phyloP scores from a whole-genome alignment of 371 early-diverging fungal genomes.

The Saksenaea vasiformis region DNA sequence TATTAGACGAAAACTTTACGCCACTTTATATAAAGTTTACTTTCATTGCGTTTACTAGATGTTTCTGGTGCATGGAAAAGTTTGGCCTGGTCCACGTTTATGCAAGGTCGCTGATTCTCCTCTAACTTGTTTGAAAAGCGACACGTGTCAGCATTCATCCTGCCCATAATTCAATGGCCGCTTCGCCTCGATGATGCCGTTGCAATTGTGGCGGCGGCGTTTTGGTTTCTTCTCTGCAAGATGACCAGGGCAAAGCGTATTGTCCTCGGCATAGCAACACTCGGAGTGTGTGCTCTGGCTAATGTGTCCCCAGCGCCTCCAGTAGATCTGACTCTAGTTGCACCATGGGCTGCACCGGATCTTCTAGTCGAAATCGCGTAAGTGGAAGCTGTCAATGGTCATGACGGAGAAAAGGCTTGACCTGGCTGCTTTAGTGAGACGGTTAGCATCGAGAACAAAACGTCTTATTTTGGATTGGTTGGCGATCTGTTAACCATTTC shows the following conservation, averaged over 20 bases:
- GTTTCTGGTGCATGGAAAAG: no score
- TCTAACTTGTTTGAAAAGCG: no score
- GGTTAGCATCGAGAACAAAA: conserved; percentile 60
- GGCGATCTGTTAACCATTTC: conserved; percentile 39
- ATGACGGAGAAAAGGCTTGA: not conserved
- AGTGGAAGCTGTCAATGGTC: conserved; percentile 10
- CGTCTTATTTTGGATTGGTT: conserved; percentile 62
- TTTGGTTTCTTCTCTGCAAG: not conserved
- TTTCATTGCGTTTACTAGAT: no score
- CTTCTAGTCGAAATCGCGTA: conserved; percentile 67
- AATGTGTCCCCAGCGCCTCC: conserved; percentile 38
- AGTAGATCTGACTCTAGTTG: conserved; percentile 53
- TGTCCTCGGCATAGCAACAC: conserved; percentile 10
- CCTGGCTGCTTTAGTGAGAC: conserved; percentile 52
- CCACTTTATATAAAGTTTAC: no score
- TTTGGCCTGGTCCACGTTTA: no score
- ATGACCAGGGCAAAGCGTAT: not conserved
- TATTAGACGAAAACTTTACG: no score
- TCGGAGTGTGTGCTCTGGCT: not conserved
- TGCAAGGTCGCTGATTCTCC: no score
- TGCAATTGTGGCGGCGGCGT: not conserved
- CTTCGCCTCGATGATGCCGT: not conserved
- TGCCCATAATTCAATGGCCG: not conserved
- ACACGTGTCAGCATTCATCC: no score
- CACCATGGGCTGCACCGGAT: conserved; percentile 63